These are phyloP conservation scores for Lactarius tabidus DNA, from an alignment of 768 basidiomycete genomes.

Conservation along the genomic window DNA sequence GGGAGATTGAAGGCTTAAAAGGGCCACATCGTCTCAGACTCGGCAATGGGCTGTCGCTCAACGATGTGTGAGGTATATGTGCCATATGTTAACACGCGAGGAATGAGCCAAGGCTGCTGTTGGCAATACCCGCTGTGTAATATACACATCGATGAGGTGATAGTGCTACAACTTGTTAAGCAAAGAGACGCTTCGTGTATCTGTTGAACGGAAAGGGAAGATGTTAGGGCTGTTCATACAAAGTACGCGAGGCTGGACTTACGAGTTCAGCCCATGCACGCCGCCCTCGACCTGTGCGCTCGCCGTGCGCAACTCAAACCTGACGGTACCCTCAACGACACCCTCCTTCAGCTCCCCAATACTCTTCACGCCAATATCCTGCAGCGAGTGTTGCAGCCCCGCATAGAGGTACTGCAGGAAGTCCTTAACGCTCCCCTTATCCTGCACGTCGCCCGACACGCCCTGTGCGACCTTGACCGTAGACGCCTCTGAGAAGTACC, in stretches of 20 bases:
- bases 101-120: background rate
- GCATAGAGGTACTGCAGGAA: conserved; percentile 84
- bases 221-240: background rate
- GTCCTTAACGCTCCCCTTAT: conserved; percentile 91
- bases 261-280: conserved; percentile 94
- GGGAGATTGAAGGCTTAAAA: background rate
- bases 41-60: background rate
- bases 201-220: conserved; percentile 30
- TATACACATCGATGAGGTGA: background rate
- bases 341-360: conserved; percentile 63
- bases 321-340: conserved; percentile 60
- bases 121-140: background rate
- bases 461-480: conserved; percentile 96
- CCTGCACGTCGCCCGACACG: conserved; percentile 94
- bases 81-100: no score
- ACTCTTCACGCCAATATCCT: conserved; percentile 82
- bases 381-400: conserved; percentile 89
- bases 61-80: background rate
- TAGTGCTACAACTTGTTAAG: conserved; percentile 24
- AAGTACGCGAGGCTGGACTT: conserved; percentile 37
- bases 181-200: conserved; percentile 56
- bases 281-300: conserved; percentile 95
- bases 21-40: background rate
- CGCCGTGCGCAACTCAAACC: conserved; percentile 92
- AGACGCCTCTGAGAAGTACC: conserved; percentile 93